Conservation (phyloP, 176 grass and related monocot species). For the Rhynchospora pubera region DNA sequence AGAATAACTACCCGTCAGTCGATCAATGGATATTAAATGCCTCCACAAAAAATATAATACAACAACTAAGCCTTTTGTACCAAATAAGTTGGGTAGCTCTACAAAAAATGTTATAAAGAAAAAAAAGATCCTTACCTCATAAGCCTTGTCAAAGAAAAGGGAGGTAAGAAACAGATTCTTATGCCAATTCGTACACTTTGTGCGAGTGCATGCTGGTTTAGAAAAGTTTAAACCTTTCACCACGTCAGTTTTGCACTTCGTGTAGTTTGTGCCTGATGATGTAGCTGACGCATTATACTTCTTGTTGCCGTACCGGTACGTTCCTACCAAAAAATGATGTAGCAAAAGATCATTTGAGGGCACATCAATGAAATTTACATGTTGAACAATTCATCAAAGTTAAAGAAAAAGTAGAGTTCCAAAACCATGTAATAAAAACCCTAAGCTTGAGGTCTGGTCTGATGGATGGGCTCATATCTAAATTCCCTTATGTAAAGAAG, state of each 20-base stretch:
- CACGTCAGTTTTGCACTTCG: conserved; percentile 66
- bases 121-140: conserved; percentile 45
- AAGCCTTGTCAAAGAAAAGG: conserved; percentile 92
- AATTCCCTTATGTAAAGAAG: background rate
- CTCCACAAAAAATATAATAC: background rate
- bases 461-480: background rate
- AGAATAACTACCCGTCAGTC: background rate
- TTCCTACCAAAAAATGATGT: conserved; percentile 32
- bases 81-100: too few relatives aligned
- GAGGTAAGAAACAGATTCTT: conserved; percentile 97
- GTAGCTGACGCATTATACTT: conserved; percentile 59
- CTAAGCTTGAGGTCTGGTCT: too few relatives aligned
- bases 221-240: conserved; percentile 60
- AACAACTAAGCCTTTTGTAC: too few relatives aligned
- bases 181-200: conserved; percentile 97
- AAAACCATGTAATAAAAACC: background rate
- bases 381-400: background rate
- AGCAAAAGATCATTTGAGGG: conserved; percentile 8
- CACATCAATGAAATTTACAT: background rate
- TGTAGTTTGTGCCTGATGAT: conserved; percentile 67
- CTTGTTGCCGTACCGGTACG: conserved; percentile 58
- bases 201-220: conserved; percentile 83
- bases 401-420: background rate
- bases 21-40: background rate
- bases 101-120: too few relatives aligned